Evolutionary conservation across 768 basidiomycete genomes (phyloP), one percentile per base, ranked within the genome.

Genomic region (Pleurotus cornucopiae): DNA sequence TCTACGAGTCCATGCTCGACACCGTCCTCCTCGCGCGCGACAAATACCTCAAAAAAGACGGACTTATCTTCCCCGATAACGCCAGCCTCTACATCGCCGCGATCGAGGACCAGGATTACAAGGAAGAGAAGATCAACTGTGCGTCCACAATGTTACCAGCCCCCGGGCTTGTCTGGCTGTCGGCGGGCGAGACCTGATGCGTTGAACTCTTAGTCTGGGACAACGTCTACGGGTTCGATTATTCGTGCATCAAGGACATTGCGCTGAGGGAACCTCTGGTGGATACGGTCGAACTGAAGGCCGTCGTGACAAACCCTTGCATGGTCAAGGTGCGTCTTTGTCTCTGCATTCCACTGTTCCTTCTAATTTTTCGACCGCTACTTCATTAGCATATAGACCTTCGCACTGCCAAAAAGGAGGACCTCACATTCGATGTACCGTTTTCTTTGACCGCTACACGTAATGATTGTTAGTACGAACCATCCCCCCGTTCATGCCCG

Each of bases 71-170:
- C 79, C 97, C 97, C 7, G 97, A 99, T 73, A 89, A 80, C 52
- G 95, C 96, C 11, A 91, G 84, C 21, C 75, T 99, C 67, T 97
- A 89, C 76, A 68, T 99, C 54, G 97, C 95, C 45, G 97, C 94
- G 49, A 98, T 99, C 70, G 97, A 99, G 72, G 97, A 99, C 70
- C 89, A 96, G 65, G 97, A 98, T 56, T 99, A 99, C 82, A 98
- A 98, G 73, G 95, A 98, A 61, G 96, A 98, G 72, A 99, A 99
- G 73, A 99, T 99, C 68, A 95, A 95, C 72, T 99, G 96, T 98
- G 68, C 68, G 91, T 82, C 3, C 39, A 20, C 46, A 55, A 23
- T 53, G 39, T 40, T 53, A 18, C 39, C 26, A 30, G 48, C 14
- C 30, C n/a, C 30, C 21, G 30, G 48, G 48, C 21, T 49, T 34